These are phyloP conservation scores for Papiliotrema laurentii DNA, from an alignment of 1,284 basidiomycete species.

Conservation along the genomic window DNA sequence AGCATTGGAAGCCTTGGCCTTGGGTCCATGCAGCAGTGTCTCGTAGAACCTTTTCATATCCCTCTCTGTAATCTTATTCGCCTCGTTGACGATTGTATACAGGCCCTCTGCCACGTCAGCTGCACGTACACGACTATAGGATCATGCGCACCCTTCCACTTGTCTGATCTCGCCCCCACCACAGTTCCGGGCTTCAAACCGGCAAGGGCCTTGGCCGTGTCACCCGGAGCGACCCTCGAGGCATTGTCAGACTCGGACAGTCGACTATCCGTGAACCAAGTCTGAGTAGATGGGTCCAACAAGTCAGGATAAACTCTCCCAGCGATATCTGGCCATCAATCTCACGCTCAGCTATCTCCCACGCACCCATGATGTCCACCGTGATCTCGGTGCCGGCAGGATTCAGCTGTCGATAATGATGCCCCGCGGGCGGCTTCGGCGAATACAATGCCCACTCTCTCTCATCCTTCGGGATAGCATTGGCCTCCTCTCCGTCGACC, in stretches of 20 bases:
- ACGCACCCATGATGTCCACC: conserved; percentile 35
- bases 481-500: conserved; percentile 5
- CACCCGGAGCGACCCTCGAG: conserved; percentile 9
- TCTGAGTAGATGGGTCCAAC: conserved; percentile 20
- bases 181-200: conserved; percentile 17
- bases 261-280: conserved; percentile 15
- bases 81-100: conserved; percentile 16
- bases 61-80: conserved; percentile 10
- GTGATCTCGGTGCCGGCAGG: conserved; percentile 20
- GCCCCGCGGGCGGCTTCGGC: conserved; percentile 19
- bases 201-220: conserved; percentile 12
- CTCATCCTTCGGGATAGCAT: background rate
- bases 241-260: conserved; percentile 6
- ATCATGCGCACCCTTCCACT: conserved; percentile 25
- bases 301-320: conserved; percentile 38
- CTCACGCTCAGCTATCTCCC: background rate
- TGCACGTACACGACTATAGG: background rate
- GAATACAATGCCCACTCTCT: background rate
- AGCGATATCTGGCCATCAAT: conserved; percentile 26
- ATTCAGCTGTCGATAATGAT: conserved; percentile 29
- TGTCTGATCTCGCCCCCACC: conserved; percentile 10
- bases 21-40: background rate
- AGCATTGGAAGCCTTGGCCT: too few relatives aligned
- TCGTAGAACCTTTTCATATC: conserved; percentile 11
- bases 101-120: conserved; percentile 13